These are phyloP conservation scores for Hirsutella minnesotensis DNA, from an alignment of 2,329 filamentous ascomycete genomes.

Conservation along the genomic window DNA sequence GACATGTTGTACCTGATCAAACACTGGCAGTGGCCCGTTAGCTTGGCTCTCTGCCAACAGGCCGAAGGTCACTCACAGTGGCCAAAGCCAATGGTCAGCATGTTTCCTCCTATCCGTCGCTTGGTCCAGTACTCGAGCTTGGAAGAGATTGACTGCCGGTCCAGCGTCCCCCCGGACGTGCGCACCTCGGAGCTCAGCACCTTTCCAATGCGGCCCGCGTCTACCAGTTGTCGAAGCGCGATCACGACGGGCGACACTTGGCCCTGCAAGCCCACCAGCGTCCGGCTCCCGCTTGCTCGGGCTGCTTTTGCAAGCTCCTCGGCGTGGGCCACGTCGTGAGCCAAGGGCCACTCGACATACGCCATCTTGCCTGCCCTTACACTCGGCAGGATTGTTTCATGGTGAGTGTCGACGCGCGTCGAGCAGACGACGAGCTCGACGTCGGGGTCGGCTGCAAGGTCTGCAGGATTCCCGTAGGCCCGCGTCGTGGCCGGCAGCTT, in stretches of 20 bases:
- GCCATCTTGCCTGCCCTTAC: conserved; percentile 39
- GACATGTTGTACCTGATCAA: too few relatives aligned
- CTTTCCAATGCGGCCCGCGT: conserved; percentile 33
- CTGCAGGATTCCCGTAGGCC: conserved; percentile 37
- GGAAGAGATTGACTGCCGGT: conserved; percentile 18
- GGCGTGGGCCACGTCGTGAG: conserved; percentile 27
- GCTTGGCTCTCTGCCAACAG: too few relatives aligned
- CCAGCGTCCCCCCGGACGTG: conserved; percentile 22
- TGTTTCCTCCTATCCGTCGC: conserved; percentile 32
- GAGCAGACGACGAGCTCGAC: conserved; percentile 43
- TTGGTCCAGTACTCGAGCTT: conserved; percentile 36
- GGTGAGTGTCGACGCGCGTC: conserved; percentile 42
- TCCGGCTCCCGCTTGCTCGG: too few relatives aligned
- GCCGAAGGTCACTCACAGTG: conserved; percentile 32
- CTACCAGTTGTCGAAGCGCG: conserved; percentile 32
- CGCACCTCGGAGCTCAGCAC: conserved; percentile 37
- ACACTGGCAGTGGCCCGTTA: too few relatives aligned
- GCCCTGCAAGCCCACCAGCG: too few relatives aligned
- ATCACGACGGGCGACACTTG: neutral
- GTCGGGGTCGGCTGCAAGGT: conserved; percentile 33
- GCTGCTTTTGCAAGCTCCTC: conserved; percentile 24
- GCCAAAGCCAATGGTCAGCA: conserved; percentile 27
- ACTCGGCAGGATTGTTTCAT: conserved; percentile 29
- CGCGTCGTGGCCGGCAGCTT: conserved; percentile 26
- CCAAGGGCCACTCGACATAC: conserved; percentile 48